Conservation (phyloP, 1,284 basidiomycete species). For the Cryptococcus floricola region DNA sequence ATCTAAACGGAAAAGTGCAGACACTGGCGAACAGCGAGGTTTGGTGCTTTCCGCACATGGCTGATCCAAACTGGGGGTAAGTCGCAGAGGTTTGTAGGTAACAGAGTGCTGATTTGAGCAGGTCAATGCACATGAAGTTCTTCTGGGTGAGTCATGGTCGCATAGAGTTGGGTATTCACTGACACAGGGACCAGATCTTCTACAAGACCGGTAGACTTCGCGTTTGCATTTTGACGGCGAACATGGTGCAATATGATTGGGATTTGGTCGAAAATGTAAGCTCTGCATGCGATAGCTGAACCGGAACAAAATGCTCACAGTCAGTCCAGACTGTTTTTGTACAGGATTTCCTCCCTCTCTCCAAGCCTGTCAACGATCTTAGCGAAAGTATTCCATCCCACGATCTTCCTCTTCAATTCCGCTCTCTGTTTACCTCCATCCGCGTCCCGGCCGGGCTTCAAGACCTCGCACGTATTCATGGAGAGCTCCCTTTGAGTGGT, state of each 20-base stretch:
- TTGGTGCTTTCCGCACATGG: slow-evolving; percentile 36
- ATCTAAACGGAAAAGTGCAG: slow-evolving; percentile 34
- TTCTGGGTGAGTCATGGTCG: slow-evolving; percentile 31
- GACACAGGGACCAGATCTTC: slow-evolving; percentile 33
- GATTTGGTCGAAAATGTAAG: slow-evolving; percentile 47
- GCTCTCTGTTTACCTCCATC: slow-evolving; percentile 35
- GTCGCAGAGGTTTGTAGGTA: not conserved
- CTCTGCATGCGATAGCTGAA: not conserved
- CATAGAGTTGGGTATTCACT: not conserved
- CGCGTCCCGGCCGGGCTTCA: slow-evolving; percentile 38
- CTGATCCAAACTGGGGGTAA: slow-evolving; percentile 24
- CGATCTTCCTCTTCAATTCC: slow-evolving; percentile 40
- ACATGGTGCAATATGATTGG: slow-evolving; percentile 47
- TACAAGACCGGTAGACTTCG: slow-evolving; percentile 48
- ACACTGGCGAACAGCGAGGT: slow-evolving; percentile 31
- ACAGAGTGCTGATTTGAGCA: not conserved
- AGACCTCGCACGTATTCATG: slow-evolving; percentile 26
- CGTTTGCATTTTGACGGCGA: slow-evolving; percentile 43
- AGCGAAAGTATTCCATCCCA: slow-evolving; percentile 3
- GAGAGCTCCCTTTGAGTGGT: slow-evolving; percentile 23
- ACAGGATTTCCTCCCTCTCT: slow-evolving; percentile 43
- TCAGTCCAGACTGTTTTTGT: slow-evolving; percentile 44
- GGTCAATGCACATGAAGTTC: slow-evolving; percentile 44
- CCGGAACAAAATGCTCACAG: too few relatives aligned
- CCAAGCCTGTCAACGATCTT: slow-evolving; percentile 2